Evolutionary conservation across 352 stramenopile genomes (phyloP).

Genomic region (Pythium grandisporangium): DNA sequence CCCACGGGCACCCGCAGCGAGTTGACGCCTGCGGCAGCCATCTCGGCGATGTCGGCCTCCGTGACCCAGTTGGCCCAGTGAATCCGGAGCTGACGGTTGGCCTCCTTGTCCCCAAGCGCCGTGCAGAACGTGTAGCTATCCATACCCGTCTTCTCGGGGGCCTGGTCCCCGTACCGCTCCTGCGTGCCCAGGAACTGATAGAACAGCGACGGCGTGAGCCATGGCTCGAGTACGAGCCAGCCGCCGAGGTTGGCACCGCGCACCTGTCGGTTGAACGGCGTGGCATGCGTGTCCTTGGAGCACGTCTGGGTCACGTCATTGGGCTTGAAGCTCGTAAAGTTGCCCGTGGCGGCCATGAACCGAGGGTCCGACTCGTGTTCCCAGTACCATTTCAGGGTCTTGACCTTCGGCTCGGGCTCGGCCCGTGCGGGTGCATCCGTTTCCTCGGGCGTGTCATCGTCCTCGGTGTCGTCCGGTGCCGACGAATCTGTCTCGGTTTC

Average conservation of each 20-base stretch:
- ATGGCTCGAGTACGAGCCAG: conserved; percentile 95
- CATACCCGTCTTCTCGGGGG: conserved; percentile 83
- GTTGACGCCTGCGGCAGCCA: conserved; percentile 69
- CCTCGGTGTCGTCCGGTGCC: not conserved
- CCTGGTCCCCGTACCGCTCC: conserved; percentile 58
- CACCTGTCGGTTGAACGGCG: conserved; percentile 76
- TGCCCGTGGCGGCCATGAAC: conserved; percentile 28
- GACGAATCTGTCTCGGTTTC: too few relatives aligned
- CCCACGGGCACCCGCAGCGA: conserved; percentile 87
- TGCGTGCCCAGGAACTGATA: conserved; percentile 92
- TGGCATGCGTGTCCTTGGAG: conserved; percentile 52
- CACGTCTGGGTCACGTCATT: conserved; percentile 59
- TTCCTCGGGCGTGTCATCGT: not conserved
- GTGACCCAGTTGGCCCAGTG: conserved; percentile 95
- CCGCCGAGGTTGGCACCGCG: conserved; percentile 91
- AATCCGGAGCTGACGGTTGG: conserved; percentile 88
- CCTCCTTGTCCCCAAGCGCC: conserved; percentile 80
- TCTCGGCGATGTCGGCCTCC: conserved; percentile 84
- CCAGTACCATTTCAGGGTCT: conserved; percentile 61
- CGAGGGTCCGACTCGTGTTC: conserved; percentile 39
- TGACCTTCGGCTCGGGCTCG: conserved; percentile 7
- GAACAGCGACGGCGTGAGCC: conserved; percentile 94
- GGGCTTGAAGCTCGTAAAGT: conserved; percentile 44
- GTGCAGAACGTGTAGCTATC: conserved; percentile 91
- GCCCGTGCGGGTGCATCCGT: not conserved